phyloP scores from a whole-genome alignment of 495 filamentous ascomycete genomes.

The Penicillium cinerascens region DNA sequence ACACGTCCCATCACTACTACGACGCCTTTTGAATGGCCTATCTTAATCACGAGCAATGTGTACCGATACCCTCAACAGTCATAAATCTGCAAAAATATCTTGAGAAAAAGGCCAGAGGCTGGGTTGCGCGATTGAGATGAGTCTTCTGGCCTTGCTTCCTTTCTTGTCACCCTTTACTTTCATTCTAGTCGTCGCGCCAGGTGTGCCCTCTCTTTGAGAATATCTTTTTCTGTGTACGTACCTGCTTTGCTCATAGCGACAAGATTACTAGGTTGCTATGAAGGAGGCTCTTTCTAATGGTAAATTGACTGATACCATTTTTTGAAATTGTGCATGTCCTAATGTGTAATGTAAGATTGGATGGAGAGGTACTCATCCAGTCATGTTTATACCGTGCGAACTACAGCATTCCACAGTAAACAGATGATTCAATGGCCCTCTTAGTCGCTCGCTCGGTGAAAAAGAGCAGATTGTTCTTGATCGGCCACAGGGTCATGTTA shows the following conservation, averaged over 20 bases:
- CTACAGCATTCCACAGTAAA: too few species aligned
- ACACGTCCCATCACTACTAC: constrained; percentile 12
- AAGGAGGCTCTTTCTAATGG: background rate
- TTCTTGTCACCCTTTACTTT: constrained; percentile 15
- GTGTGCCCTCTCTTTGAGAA: constrained; percentile 5
- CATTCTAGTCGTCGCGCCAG: constrained; percentile 1
- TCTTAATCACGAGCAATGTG: constrained; percentile 23
- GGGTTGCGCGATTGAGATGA: constrained; percentile 4
- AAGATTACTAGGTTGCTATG: background rate
- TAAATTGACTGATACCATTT: background rate
- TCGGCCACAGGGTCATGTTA: too few species aligned
- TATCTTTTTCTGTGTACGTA: background rate
- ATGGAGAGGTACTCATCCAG: background rate
- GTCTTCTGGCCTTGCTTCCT: constrained; percentile 17
- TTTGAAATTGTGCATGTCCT: background rate
- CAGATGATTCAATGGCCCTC: too few species aligned
- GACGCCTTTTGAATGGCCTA: constrained; percentile 17
- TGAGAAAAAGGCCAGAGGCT: constrained; percentile 4
- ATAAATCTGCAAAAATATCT: background rate
- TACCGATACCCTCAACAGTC: constrained; percentile 26
- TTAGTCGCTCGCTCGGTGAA: too few species aligned
- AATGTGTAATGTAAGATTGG: background rate
- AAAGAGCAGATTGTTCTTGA: too few species aligned
- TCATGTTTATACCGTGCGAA: background rate
- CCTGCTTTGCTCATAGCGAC: background rate